A percentile compares a stretch with the other conserved stretches of the same genome.
Conservation (phyloP, 2,329 filamentous ascomycete genomes). For the Gremmenia infestans region DNA sequence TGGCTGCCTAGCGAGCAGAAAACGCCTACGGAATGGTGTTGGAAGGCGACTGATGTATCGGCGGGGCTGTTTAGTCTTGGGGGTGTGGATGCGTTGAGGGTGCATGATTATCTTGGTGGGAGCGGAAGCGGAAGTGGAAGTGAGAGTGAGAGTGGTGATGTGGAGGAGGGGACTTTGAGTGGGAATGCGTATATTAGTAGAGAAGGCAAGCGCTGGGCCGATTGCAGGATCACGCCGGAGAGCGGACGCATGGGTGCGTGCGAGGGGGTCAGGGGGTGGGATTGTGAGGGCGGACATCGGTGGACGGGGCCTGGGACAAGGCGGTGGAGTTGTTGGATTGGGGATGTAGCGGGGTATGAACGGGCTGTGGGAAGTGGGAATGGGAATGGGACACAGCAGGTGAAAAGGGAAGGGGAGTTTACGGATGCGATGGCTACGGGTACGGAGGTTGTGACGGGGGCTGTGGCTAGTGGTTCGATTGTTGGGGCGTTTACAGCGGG, state of each 20-base stretch:
- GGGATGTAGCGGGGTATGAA: slow-evolving; percentile 3
- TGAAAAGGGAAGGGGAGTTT: not conserved
- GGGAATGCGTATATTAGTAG: slow-evolving; percentile 19
- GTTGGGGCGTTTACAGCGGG: slow-evolving; percentile 10
- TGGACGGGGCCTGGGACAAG: slow-evolving; percentile 20
- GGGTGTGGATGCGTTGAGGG: slow-evolving; percentile 16
- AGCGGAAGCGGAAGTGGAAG: not conserved
- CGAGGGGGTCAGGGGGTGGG: slow-evolving; percentile 12
- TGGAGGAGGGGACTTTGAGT: not conserved
- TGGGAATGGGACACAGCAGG: not conserved
- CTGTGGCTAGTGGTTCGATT: slow-evolving; percentile 8
- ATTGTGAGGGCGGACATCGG: slow-evolving; percentile 17
- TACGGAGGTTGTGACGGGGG: not conserved
- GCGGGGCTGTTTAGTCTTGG: slow-evolving; percentile 19
- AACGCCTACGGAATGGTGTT: slow-evolving; percentile 23
- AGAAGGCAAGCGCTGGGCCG: slow-evolving; percentile 21
- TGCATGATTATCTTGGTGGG: slow-evolving; percentile 22
- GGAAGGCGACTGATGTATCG: slow-evolving; percentile 15
- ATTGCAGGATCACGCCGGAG: slow-evolving; percentile 26
- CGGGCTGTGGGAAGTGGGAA: not conserved
- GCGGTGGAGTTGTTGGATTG: slow-evolving; percentile 21
- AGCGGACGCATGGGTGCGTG: slow-evolving; percentile 21
- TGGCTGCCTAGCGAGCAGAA: slow-evolving; percentile 20
- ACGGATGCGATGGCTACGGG: not conserved
- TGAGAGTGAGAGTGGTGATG: no score